These are phyloP conservation scores for Pyrenophora graminea DNA, from an alignment of 2,329 filamentous ascomycete species.

Conservation along the genomic window DNA sequence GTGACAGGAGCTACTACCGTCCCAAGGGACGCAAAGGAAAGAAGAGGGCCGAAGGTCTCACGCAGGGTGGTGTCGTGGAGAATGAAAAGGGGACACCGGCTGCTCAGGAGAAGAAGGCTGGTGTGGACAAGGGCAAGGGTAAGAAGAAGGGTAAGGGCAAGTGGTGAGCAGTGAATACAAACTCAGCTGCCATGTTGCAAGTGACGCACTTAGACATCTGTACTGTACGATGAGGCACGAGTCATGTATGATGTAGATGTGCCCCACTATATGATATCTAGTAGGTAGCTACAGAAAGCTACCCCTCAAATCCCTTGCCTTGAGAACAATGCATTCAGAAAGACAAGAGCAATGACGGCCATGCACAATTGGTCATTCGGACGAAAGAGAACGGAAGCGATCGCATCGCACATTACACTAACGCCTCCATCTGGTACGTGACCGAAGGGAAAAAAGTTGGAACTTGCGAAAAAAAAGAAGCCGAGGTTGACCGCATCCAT, in stretches of 20 bases:
- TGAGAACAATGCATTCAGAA: no score
- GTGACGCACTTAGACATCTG: neutral
- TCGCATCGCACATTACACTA: neutral
- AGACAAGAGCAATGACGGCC: no score
- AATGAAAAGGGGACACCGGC: constrained; percentile 59
- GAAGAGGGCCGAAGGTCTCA: constrained; percentile 71
- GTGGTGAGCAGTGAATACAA: constrained; percentile 19
- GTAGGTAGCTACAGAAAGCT: neutral
- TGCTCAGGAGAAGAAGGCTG: constrained; percentile 38
- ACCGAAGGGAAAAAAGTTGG: constrained; percentile 7
- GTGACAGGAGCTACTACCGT: constrained; percentile 84
- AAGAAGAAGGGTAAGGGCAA: constrained; percentile 47
- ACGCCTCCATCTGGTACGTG: neutral
- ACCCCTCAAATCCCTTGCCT: neutral
- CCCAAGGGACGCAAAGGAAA: constrained; percentile 93
- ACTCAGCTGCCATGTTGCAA: no score
- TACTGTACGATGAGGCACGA: neutral
- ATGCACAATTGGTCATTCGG: no score
- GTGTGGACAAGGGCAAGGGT: constrained; percentile 40
- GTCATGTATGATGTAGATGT: no score
- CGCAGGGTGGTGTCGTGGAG: constrained; percentile 81
- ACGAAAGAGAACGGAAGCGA: neutral
- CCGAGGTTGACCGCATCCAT: constrained; percentile 16
- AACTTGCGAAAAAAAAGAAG: constrained; percentile 1
- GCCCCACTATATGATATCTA: no score